These are phyloP conservation scores for Aspergillus saccharolyticus DNA, from an alignment of 495 filamentous ascomycete genomes.

Conservation along the genomic window DNA sequence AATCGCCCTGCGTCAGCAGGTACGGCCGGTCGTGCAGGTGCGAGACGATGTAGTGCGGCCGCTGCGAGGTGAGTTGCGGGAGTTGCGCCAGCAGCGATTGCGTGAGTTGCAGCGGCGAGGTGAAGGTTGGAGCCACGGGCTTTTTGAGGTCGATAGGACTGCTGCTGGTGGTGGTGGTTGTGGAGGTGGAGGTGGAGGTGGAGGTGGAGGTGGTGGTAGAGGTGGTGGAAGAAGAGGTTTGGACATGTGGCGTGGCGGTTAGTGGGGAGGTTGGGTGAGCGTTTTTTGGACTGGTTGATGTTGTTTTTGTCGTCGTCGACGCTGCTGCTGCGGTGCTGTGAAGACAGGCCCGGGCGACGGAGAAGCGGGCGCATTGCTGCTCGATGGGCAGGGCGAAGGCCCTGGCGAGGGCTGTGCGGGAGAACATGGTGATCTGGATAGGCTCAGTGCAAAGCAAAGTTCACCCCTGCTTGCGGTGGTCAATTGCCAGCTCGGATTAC, in stretches of 20 bases:
- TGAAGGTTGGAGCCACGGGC: slow-evolving; percentile 33
- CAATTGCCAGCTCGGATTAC: too few relatives aligned
- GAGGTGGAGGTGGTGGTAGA: slow-evolving; percentile 14
- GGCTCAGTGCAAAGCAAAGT: too few relatives aligned
- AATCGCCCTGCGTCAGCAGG: slow-evolving; percentile 83
- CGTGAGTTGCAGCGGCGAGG: slow-evolving; percentile 40
- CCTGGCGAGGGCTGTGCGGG: slow-evolving; percentile 35
- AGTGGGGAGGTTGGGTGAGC: slow-evolving; percentile 25
- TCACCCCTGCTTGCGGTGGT: not conserved
- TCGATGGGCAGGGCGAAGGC: slow-evolving; percentile 30
- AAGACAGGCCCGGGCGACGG: slow-evolving; percentile 20
- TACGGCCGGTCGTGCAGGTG: slow-evolving; percentile 87
- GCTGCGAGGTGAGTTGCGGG: slow-evolving; percentile 71
- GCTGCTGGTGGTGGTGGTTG: slow-evolving; percentile 18
- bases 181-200: too few relatives aligned
- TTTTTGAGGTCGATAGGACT: slow-evolving; percentile 30
- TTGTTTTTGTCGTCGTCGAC: slow-evolving; percentile 8
- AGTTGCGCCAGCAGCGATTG: slow-evolving; percentile 62
- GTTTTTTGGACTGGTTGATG: not conserved
- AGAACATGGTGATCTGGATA: slow-evolving; percentile 31
- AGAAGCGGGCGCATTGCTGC: slow-evolving; percentile 21
- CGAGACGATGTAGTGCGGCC: slow-evolving; percentile 76
- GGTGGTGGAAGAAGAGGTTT: slow-evolving; percentile 16
- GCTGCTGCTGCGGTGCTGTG: slow-evolving; percentile 10
- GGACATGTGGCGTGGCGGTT: slow-evolving; percentile 27